Evolutionary conservation across 768 basidiomycete species (phyloP).

Genomic region (Artomyces pyxidatus): DNA sequence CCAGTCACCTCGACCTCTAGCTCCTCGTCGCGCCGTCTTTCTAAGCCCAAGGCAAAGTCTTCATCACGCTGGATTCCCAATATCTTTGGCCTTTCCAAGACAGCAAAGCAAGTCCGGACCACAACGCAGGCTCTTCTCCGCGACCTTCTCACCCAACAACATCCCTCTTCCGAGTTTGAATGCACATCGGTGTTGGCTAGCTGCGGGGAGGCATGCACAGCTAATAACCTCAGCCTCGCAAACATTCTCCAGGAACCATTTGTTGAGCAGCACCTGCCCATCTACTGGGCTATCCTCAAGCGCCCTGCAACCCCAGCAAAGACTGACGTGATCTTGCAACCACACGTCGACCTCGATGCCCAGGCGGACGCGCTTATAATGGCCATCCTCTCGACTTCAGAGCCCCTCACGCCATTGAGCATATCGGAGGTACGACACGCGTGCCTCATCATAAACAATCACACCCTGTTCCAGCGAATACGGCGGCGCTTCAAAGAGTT

Average conservation of each 20-base stretch:
- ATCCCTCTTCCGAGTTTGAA: conserved; percentile 21
- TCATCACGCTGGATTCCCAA: conserved; percentile 9
- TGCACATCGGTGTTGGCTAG: conserved; percentile 43
- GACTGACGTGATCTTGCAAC: conserved; percentile 8
- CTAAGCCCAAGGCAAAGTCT: background rate
- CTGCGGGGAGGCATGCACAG: conserved; percentile 53
- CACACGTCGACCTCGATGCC: conserved; percentile 21
- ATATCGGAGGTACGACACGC: conserved; percentile 49
- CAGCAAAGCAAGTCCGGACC: conserved; percentile 12
- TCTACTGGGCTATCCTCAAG: conserved; percentile 68
- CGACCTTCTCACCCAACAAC: conserved; percentile 30
- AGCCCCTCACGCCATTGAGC: conserved; percentile 28
- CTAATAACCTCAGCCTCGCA: conserved; percentile 42
- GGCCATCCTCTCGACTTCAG: conserved; percentile 33
- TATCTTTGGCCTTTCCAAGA: conserved; percentile 16
- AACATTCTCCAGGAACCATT: conserved; percentile 50
- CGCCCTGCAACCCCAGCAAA: conserved; percentile 25
- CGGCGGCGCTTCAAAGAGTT: conserved; percentile 39
- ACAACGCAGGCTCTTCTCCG: conserved; percentile 13
- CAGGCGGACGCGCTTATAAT: conserved; percentile 35
- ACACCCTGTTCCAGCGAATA: conserved; percentile 51
- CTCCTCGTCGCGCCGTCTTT: background rate
- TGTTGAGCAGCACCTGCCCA: conserved; percentile 54
- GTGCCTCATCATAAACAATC: conserved; percentile 55
- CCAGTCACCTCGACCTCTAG: background rate